These are phyloP conservation scores for Tillandsia leiboldiana DNA, from an alignment of 176 grass and related monocot genomes.

Conservation along the genomic window DNA sequence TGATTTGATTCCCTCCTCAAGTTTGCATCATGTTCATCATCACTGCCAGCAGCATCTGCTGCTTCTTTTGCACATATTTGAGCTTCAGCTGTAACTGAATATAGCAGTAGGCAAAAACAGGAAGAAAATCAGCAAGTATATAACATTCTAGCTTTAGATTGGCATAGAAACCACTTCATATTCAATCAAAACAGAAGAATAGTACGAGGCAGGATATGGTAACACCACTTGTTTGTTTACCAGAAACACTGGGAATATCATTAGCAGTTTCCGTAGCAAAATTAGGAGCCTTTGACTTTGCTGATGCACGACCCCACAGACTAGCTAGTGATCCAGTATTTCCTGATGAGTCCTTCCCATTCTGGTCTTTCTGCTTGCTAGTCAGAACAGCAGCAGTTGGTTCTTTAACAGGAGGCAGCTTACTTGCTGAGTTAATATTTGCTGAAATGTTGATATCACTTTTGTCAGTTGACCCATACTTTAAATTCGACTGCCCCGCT, in stretches of 20 bases:
- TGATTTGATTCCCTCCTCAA: conserved; percentile 38
- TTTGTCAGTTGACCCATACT: conserved; percentile 34
- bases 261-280: conserved; percentile 32
- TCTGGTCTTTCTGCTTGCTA: conserved; percentile 58
- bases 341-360: conserved; percentile 41
- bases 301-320: conserved; percentile 74
- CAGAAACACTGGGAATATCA: conserved; percentile 35
- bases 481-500: conserved; percentile 18
- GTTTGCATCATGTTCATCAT: conserved; percentile 38
- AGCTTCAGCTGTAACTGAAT: conserved; percentile 79
- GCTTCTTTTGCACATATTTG: conserved; percentile 91
- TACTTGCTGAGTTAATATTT: conserved; percentile 25
- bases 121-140: conserved; percentile 7
- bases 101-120: conserved; percentile 5
- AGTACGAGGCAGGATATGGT: conserved; percentile 1
- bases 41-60: conserved; percentile 40
- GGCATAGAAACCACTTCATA: not conserved
- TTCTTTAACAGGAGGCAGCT: conserved; percentile 42
- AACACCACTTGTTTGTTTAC: not conserved
- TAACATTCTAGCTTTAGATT: not conserved
- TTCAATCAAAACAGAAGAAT: conserved; percentile 22
- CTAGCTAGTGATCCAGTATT: conserved; percentile 73
- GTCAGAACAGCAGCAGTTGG: conserved; percentile 20
- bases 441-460: conserved; percentile 32
- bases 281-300: conserved; percentile 49